A percentile compares a stretch with the other conserved stretches of the same genome.
Conservation (phyloP, 1,139 yeast genomes). For the Protomyces pachydermus region DNA sequence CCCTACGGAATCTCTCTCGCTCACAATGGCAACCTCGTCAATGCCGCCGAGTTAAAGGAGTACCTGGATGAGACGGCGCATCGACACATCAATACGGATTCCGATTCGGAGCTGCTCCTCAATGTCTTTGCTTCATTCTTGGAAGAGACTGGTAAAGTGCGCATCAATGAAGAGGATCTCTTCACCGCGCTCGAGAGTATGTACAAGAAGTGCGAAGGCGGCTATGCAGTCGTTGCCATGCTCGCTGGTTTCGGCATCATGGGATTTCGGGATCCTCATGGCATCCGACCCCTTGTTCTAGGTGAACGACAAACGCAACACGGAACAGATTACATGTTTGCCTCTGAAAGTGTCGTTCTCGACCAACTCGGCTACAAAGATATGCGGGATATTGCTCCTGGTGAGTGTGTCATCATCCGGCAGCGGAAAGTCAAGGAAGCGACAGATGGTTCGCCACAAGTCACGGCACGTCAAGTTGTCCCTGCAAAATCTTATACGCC, state of each 20-base stretch:
- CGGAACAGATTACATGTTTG: slow-evolving; percentile 92
- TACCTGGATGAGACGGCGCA: slow-evolving; percentile 90
- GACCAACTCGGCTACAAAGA: slow-evolving; percentile 85
- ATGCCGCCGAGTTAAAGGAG: slow-evolving; percentile 67
- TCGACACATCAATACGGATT: slow-evolving; percentile 94
- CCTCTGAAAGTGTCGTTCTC: slow-evolving; percentile 90
- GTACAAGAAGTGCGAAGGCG: slow-evolving; percentile 77
- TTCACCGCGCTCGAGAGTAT: slow-evolving; percentile 82
- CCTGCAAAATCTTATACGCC: slow-evolving; percentile 77
- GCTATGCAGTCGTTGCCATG: slow-evolving; percentile 92
- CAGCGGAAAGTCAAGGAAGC: slow-evolving; percentile 23
- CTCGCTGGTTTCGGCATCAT: slow-evolving; percentile 92
- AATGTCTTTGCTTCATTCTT: slow-evolving; percentile 89
- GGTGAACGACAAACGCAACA: slow-evolving; percentile 66
- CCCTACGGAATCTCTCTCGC: slow-evolving; percentile 89
- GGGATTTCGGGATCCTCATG: slow-evolving; percentile 96
- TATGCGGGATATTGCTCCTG: slow-evolving; percentile 81
- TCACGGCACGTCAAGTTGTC: slow-evolving; percentile 62
- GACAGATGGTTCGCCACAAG: slow-evolving; percentile 23
- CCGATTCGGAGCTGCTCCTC: slow-evolving; percentile 84
- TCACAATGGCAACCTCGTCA: slow-evolving; percentile 93
- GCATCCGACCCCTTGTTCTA: slow-evolving; percentile 81
- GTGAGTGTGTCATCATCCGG: slow-evolving; percentile 92
- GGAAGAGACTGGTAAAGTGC: slow-evolving; percentile 83
- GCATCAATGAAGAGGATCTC: slow-evolving; percentile 86